Base-by-base conservation (phyloP, 176 grass and related monocot species). In the Avena sativa region DNA sequence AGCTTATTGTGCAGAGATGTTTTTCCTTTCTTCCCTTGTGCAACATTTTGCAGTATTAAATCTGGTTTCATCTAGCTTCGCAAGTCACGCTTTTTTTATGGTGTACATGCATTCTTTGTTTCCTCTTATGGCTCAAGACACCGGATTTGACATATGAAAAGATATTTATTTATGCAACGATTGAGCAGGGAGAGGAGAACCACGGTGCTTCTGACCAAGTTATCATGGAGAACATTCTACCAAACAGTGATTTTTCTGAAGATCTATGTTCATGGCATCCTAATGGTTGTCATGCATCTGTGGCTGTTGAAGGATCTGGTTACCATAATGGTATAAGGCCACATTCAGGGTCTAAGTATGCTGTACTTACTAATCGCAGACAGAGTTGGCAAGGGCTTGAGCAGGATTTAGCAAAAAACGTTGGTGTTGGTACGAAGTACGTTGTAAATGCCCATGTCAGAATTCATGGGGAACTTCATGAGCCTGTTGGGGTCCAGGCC, bases 361-460 rank as follows among this genome's bases (percentile, higher is more conserved):
- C 90, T 74, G 89, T 99, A 17, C 82, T 98, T 78, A 98, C 92
- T 38, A 46, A 90, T 46, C 88, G 97, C 52, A 96, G 74, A 40
- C 88, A 94, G 81, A 91, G 10, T 58, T 99, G 97, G 97, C 94
- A 99, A 78, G 97, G 97, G 66, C 78, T 99, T 69, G 94, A 99
- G 57, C 97, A 99, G 80, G 94, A 93, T 62, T 83, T 99, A 78
- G 92, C 91, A 0, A 90, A 84, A 79, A 94, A 91, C 36, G 71
- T 99, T 80, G 78, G 66, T 32, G n/a, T 62, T 60, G 72, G 92
- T 89, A 88, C 85, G 2, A 88, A 96, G 69, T 99, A 99, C 82
- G 71, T 85, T 17, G 80, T 96, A 73, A 69, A 47, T 78, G 85
- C 88, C 30, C 90, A 84, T 90, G 94, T 99, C 71, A 88, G 90